Evolutionary conservation across 2,329 filamentous ascomycete genomes (phyloP).

Genomic region (Penicillium sclerotiorum): DNA sequence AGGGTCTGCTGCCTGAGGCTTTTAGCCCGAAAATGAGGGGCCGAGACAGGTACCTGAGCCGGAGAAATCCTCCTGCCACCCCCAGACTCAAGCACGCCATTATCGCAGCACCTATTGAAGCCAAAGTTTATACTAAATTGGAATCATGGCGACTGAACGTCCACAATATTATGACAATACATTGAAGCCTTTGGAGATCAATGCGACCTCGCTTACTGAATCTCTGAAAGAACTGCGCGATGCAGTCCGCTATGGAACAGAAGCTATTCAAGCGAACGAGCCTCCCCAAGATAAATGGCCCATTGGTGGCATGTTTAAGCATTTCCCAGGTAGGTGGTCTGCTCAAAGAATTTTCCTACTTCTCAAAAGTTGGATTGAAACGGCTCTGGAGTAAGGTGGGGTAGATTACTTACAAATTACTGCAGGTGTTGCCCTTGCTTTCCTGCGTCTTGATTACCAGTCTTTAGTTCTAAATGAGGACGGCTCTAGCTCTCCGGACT

Average conservation of each 20-base stretch:
- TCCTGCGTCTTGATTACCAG: slow-evolving; percentile 43
- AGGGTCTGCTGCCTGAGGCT: slow-evolving; percentile 6
- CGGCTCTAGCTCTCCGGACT: slow-evolving; percentile 22
- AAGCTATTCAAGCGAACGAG: slow-evolving; percentile 28
- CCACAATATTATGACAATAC: slow-evolving; percentile 28
- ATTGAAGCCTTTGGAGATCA: slow-evolving; percentile 16
- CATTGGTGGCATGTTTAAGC: slow-evolving; percentile 34
- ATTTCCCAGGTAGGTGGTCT: slow-evolving; percentile 34
- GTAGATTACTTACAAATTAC: slow-evolving; percentile 5
- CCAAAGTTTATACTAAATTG: background rate
- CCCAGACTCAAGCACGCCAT: slow-evolving; percentile 16
- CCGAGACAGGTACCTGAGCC: background rate
- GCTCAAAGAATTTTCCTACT: background rate
- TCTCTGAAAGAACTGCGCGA: slow-evolving; percentile 32
- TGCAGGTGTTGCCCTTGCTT: slow-evolving; percentile 40
- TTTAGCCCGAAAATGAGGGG: background rate
- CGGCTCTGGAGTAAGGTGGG: background rate
- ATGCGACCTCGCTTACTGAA: slow-evolving; percentile 14
- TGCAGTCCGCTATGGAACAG: slow-evolving; percentile 32
- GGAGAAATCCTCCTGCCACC: slow-evolving; percentile 3
- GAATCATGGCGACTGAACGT: slow-evolving; percentile 21
- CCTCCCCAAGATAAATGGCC: slow-evolving; percentile 27
- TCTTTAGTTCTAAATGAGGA: slow-evolving; percentile 25
- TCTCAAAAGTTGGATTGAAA: no score
- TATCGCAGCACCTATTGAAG: background rate